Evolutionary conservation across 768 basidiomycete genomes (phyloP), one percentile per base, ranked within the genome.

Genomic region (Boletellus sp.): DNA sequence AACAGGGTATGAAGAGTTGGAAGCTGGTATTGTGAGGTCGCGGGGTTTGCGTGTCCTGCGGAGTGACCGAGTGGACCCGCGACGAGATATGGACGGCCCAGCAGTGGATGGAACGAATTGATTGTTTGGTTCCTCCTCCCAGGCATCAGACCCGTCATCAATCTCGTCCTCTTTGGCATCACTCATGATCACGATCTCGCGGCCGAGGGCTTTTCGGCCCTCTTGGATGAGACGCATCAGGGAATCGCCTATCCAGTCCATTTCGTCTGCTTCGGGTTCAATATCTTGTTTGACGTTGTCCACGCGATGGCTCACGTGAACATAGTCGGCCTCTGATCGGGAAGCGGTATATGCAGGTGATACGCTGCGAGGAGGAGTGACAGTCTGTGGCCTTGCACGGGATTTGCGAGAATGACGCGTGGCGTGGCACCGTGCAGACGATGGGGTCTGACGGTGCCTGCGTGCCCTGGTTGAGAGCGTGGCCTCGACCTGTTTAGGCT

Each of bases 231-330:
- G 78, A 52, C 69, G 70, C 23, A 79, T 67, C 26, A 93, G 77
- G 55, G 79, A 81, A 54, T 79, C 82, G 17, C 86, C 85, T 51
- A 91, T 85, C 86, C 86, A 89, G 57, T 89, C 86, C 85, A 91
- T 90, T 77, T 90, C 59, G 40, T 58, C 60, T 2, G 6, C 74
- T n/a, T 77, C 73, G 26, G 69, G 69, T 23, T 61, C 71, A 6
- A 68, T 66, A 6, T 72, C 72, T 9, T 69, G 69, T 20, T 60
- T 65, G 6, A 60, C 59, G 17, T 61, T 71, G n/a, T 71, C 72
- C n/a, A 64, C 66, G 20, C 54, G 60, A 16, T 64, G 62, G 22
- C 45, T 36, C 6, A 57, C 51, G 26, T 59, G 61, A 26, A 51
- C 52, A 56, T 78, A 78, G 57, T 76, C 71, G 54, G 75, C 74